These are phyloP conservation scores for Penicillium psychrosexuale DNA, from an alignment of 2,329 filamentous ascomycete genomes.

Conservation along the genomic window DNA sequence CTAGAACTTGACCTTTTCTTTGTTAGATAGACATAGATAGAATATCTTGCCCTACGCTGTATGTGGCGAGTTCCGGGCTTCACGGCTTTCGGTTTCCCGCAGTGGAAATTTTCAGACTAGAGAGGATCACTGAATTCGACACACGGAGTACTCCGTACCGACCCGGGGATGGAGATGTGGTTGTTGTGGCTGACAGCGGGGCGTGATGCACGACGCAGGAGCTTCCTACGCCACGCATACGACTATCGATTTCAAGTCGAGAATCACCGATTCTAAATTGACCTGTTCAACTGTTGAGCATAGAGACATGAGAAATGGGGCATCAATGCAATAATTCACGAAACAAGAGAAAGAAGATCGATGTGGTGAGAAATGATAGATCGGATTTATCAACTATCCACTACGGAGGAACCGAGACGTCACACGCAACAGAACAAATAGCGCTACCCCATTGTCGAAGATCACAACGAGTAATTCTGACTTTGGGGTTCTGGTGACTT, in stretches of 20 bases:
- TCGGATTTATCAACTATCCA: background rate
- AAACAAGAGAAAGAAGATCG: background rate
- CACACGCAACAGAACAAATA: background rate
- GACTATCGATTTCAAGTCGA: slow-evolving; percentile 8
- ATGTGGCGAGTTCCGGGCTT: background rate
- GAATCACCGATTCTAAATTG: background rate
- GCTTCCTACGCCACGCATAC: slow-evolving; percentile 2
- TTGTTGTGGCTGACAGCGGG: slow-evolving; percentile 1
- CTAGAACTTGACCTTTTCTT: background rate
- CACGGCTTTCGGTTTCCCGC: background rate
- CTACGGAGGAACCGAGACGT: background rate
- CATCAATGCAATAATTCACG: background rate
- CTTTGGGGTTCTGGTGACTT: background rate
- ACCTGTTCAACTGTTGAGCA: background rate
- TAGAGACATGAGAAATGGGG: background rate
- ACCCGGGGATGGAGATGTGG: background rate
- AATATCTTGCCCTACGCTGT: background rate
- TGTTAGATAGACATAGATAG: background rate
- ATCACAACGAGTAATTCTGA: background rate
- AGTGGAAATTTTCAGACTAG: background rate
- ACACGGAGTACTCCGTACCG: no score
- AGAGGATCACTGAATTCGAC: background rate
- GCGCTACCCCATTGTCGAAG: background rate
- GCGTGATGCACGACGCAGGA: slow-evolving; percentile 11
- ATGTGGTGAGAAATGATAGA: background rate